A percentile compares a stretch with the other conserved stretches of the same genome.
Evolutionary conservation across 2,329 filamentous ascomycete species (phyloP).

Genomic region (Apiospora saccharicola): DNA sequence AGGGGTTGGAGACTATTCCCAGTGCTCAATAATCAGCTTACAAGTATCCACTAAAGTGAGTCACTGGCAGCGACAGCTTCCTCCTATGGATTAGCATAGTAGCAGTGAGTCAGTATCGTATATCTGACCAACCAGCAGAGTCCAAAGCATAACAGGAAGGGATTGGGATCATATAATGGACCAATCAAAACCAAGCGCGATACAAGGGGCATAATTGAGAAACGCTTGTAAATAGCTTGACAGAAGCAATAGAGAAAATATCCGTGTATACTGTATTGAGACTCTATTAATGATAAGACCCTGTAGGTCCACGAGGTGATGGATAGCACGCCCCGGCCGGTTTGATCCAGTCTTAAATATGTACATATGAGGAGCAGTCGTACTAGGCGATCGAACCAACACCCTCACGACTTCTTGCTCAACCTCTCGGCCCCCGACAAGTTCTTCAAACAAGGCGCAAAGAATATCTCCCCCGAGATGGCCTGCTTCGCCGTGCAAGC

Average conservation of each 20-base stretch:
- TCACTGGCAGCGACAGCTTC: neutral
- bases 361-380: neutral
- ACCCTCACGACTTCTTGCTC: neutral
- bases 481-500: constrained; percentile 47
- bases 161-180: neutral
- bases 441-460: constrained; percentile 51
- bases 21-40: neutral
- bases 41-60: constrained; percentile 9
- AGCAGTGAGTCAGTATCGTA: neutral
- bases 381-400: neutral
- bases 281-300: too few species aligned
- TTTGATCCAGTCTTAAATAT: neutral
- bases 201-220: neutral
- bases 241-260: too few species aligned
- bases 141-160: neutral
- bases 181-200: neutral
- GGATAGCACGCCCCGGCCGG: neutral
- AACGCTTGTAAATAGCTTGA: too few species aligned
- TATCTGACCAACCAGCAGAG: neutral
- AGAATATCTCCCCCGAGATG: constrained; percentile 52
- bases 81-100: neutral
- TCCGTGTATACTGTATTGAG: too few species aligned
- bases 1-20: neutral
- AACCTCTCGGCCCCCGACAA: neutral
- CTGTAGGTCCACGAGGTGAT: too few species aligned